Evolutionary conservation across 1,139 yeast genomes (phyloP), one percentile per base, ranked within the genome.

Genomic region (Nematodospora anomalae): DNA sequence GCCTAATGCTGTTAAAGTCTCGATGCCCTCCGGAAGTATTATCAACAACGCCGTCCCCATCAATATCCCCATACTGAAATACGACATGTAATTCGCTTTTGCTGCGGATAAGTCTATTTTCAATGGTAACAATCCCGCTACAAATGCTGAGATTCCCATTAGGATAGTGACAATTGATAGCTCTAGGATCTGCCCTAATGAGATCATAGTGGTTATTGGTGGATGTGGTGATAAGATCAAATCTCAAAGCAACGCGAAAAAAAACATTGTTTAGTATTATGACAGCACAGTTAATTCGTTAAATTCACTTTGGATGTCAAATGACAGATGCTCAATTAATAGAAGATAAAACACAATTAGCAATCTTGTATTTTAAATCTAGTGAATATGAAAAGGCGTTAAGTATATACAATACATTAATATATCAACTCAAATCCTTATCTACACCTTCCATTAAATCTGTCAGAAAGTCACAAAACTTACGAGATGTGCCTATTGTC

Each of bases 21-120:
- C 79, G 24, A 79, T 64, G 4, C 89, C 89, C 55, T 83, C 92
- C 0, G 92, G 92, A 13, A 83, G 68, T 16, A 83, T 78, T 15
- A 83, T 67, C n/a, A 79, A 67, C 37, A 82, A 55, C 1, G 85
- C 71, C 0, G 89, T 77, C 3, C 88, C 82, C 4, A 82, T 62
- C 33, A 83, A 64, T 16, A 83, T 62, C 0, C 92, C 92, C 50
- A 74, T 70, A 41, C 85, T 80, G 36, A 80, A 61, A 9, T 73
- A 58, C 2, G 85, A 73, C 12, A 43, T 51, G 30, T 38, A 41
- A 32, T 48, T 53, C 36, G 50, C 40, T 26, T 41, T 50, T 27
- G 40, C 36, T 14, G 44, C 36, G 20, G 51, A 49, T 28, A 61
- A 35, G 5, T 49, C 32, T 3, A 29, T 9, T 31, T 50, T 53